Evolutionary conservation across 2,329 filamentous ascomycete genomes (phyloP).

Genomic region (Aspergillus tamarii): DNA sequence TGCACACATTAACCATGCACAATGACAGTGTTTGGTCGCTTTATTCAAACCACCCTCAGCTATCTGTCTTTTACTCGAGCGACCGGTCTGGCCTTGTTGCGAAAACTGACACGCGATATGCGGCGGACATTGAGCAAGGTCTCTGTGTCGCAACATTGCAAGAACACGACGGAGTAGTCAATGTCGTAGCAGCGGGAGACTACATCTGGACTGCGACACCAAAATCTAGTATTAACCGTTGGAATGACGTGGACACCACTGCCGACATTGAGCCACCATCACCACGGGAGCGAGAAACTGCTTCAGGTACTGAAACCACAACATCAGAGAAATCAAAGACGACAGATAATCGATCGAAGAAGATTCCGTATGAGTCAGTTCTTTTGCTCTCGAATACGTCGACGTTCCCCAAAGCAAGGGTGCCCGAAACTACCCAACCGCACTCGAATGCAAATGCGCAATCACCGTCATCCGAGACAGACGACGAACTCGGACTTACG

Average conservation of each 20-base stretch:
- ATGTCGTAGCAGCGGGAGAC: constrained; percentile 66
- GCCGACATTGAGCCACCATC: constrained; percentile 62
- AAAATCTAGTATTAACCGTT: constrained; percentile 89
- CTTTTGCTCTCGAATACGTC: constrained; percentile 84
- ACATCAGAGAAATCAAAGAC: constrained; percentile 19
- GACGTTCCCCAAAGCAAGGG: constrained; percentile 65
- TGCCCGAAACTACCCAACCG: constrained; percentile 60
- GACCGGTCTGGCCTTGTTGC: constrained; percentile 92
- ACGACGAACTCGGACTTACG: constrained; percentile 52
- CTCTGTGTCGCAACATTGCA: constrained; percentile 88
- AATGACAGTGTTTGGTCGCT: constrained; percentile 97
- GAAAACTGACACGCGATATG: constrained; percentile 85
- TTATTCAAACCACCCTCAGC: constrained; percentile 81
- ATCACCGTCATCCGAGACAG: constrained; percentile 56
- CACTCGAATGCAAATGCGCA: constrained; percentile 54
- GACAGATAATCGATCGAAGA: constrained; percentile 35
- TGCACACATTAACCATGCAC: constrained; percentile 99
- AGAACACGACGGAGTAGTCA: constrained; percentile 74
- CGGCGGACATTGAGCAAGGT: constrained; percentile 80
- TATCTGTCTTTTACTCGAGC: constrained; percentile 91
- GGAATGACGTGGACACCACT: constrained; percentile 82
- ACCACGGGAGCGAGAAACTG: constrained; percentile 50
- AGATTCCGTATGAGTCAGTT: constrained; percentile 76
- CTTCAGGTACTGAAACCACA: constrained; percentile 44
- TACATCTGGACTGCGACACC: constrained; percentile 90